Evolutionary conservation across 2,329 filamentous ascomycete species (phyloP), one percentile per base, ranked within the genome.

Genomic region (Fulvia fulva): DNA sequence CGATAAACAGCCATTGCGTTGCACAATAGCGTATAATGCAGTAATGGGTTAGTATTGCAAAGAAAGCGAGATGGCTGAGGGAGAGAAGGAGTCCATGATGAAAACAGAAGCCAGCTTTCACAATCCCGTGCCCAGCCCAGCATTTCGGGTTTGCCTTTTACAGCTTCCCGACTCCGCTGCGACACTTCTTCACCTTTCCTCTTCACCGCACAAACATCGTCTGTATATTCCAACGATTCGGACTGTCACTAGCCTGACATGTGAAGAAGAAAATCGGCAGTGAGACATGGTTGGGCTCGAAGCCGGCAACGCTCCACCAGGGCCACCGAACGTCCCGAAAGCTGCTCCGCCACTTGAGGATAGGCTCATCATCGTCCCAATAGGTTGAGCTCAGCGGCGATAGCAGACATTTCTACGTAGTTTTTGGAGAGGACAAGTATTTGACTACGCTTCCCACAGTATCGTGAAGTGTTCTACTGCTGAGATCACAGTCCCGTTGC

Each of bases 281-380:
- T 25, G 25, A 25, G 21, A 23, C 44, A 47, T 47, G 44, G 25
- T 28, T 47, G 44, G 51, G 34, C 34, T 26, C 28, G n/a, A 43
- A n/a, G 32, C 37, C 51, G 21, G 34, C 52, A 19, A 4, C n/a
- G 25, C 52, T 46, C 52, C 52, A 54, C 41, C 16, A 22, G 41
- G 26, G 52, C 43, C 52, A 47, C 23, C 37, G 47, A 6, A 41
- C 7, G 47, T 21, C 11, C 41, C 41, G 23, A 45, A 54, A 54
- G 37, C 52, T 46, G 52, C 37, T 26, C 34, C 41, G 52, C 37
- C 16, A 57, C 55, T 57, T 50, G 55, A 25, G 23, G 55, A 57
- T 46, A 53, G 55, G 41, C 55, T 53, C 50, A 49, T 47, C 50
- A 53, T 57, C 16, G 44, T 46, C 19, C 30, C 19, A 34, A 45